phyloP scores from a whole-genome alignment of 352 stramenopile genomes.

The Pythium dissimile region DNA sequence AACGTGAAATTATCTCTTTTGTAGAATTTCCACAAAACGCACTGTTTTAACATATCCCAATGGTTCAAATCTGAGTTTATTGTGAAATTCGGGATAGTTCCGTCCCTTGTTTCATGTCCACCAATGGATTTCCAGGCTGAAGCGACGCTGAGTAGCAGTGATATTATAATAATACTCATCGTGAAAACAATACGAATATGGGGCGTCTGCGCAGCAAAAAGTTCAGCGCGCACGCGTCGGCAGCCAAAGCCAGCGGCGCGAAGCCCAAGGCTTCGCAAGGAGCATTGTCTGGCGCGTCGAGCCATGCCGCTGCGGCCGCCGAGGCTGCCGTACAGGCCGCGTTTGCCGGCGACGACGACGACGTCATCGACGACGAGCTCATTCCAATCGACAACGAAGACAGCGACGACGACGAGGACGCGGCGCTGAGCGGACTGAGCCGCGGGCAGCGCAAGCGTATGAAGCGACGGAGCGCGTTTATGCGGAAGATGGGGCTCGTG shows the following conservation, averaged over 20 bases:
- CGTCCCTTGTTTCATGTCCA: slow-evolving; percentile 3
- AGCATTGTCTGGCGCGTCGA: neutral
- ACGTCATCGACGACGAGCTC: slow-evolving; percentile 16
- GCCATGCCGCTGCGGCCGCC: slow-evolving; percentile 23
- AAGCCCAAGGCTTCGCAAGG: slow-evolving; percentile 21
- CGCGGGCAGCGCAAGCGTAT: slow-evolving; percentile 82
- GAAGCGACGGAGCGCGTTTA: slow-evolving; percentile 76
- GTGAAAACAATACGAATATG: slow-evolving; percentile 30
- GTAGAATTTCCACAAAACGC: neutral
- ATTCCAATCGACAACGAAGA: slow-evolving; percentile 27
- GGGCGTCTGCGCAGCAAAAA: slow-evolving; percentile 58
- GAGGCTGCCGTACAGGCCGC: slow-evolving; percentile 61
- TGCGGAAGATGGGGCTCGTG: slow-evolving; percentile 86
- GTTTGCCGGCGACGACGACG: slow-evolving; percentile 44
- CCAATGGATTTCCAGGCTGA: neutral
- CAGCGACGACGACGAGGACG: slow-evolving; percentile 23
- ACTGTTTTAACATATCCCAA: neutral
- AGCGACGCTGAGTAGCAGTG: too few species aligned
- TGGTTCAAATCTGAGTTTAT: neutral
- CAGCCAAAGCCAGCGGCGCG: slow-evolving; percentile 37
- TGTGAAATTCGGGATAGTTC: too few species aligned
- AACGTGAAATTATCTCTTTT: neutral
- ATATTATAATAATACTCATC: too few species aligned
- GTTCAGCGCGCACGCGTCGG: slow-evolving; percentile 45
- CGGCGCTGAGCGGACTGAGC: slow-evolving; percentile 42